Conservation (phyloP, 2,329 filamentous ascomycete genomes). For the Penicillium brasilianum region DNA sequence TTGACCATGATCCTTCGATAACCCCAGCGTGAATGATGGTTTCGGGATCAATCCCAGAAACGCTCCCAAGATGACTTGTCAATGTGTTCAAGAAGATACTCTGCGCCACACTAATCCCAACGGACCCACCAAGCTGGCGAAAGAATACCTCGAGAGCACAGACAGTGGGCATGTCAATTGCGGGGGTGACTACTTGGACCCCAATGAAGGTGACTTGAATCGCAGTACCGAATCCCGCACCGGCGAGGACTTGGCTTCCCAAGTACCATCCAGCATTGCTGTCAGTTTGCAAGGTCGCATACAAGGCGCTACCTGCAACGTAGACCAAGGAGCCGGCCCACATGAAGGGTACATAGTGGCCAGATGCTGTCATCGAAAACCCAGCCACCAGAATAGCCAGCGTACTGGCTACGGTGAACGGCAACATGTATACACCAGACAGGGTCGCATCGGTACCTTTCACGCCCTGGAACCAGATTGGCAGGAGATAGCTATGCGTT, state of each 20-base stretch:
- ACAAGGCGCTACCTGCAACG: background rate
- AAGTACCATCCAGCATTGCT: conserved; percentile 1
- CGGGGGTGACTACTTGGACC: conserved; percentile 8
- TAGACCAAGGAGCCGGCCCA: background rate
- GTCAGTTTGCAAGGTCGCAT: background rate
- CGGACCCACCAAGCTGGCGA: conserved; percentile 5
- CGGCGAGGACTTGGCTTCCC: conserved; percentile 5
- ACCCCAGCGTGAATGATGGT: background rate
- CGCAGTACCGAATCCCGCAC: conserved; percentile 1
- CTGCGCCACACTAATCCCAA: conserved; percentile 8
- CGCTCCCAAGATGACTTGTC: background rate
- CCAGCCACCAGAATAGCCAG: background rate
- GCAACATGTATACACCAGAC: conserved; percentile 6
- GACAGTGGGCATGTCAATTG: conserved; percentile 7
- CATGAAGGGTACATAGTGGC: conserved; percentile 8
- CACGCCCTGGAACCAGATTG: conserved; percentile 9
- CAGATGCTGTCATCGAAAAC: conserved; percentile 1
- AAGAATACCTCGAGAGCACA: conserved; percentile 8
- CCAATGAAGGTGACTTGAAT: conserved; percentile 10
- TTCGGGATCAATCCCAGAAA: background rate
- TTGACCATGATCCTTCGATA: conserved; percentile 3
- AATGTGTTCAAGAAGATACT: conserved; percentile 5
- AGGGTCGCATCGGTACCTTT: conserved; percentile 8
- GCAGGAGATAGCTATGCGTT: conserved; percentile 3
- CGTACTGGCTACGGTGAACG: conserved; percentile 2